Evolutionary conservation across 75 land plant species (phyloP).

Genomic region (Cunninghamia lanceolata): DNA sequence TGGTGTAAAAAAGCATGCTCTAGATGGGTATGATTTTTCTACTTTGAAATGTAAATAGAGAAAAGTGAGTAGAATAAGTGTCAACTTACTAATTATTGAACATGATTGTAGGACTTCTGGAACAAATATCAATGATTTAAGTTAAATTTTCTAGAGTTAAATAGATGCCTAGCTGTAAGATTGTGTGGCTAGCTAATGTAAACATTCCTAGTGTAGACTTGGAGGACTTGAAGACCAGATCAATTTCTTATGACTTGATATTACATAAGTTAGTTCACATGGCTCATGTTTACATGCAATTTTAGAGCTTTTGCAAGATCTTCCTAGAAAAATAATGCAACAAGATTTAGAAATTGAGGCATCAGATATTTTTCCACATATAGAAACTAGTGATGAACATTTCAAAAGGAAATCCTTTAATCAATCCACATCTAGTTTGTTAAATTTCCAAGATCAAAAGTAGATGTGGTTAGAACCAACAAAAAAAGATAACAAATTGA

Average conservation of each 20-base stretch:
- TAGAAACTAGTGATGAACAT: too few species aligned
- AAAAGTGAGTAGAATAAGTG: not conserved
- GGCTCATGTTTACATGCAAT: not conserved
- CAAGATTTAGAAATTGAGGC: not conserved
- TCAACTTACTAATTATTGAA: conserved; percentile 30
- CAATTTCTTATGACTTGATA: not conserved
- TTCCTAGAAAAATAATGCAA: too few species aligned
- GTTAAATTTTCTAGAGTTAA: not conserved
- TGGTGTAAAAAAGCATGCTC: too few species aligned
- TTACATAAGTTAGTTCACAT: not conserved
- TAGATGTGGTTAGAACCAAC: not conserved
- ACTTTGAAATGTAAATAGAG: too few species aligned
- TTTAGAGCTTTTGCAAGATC: too few species aligned
- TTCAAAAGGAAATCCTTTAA: not conserved
- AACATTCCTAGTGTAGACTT: conserved; percentile 16
- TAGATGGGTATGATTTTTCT: too few species aligned
- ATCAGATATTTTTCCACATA: not conserved
- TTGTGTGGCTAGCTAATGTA: too few species aligned
- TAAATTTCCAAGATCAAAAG: not conserved
- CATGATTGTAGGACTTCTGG: conserved; percentile 6
- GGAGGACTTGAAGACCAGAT: conserved; percentile 15
- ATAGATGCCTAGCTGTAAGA: too few species aligned
- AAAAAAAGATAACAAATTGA: not conserved
- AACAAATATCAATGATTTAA: not conserved
- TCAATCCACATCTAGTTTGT: not conserved